These are phyloP conservation scores for Gorgonomyces haynaldii DNA, from an alignment of 192 early-diverging fungal species.

Conservation along the genomic window DNA sequence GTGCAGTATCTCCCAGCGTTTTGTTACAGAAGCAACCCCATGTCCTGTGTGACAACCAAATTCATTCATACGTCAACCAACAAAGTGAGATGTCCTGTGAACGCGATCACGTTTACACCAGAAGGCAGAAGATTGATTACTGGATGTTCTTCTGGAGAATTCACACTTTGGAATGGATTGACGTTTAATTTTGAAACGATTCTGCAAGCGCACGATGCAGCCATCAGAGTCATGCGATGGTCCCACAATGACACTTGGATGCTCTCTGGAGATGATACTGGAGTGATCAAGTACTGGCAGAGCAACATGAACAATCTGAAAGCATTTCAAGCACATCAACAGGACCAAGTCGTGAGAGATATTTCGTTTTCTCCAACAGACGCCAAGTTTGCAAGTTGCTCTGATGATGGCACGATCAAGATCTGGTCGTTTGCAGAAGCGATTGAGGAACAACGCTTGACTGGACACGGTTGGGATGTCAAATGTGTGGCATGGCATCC, in stretches of 20 bases:
- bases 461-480: constrained; percentile 94
- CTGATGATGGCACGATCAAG: constrained; percentile 90
- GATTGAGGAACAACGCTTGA: constrained; percentile 65
- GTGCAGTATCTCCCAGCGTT: constrained; percentile 50
- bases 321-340: constrained; percentile 74
- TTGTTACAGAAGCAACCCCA: constrained; percentile 28
- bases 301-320: constrained; percentile 91
- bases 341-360: constrained; percentile 83
- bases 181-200: constrained; percentile 98
- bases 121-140: constrained; percentile 90
- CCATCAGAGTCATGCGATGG: constrained; percentile 95
- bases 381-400: constrained; percentile 86
- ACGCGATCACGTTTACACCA: constrained; percentile 81
- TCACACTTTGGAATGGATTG: constrained; percentile 94
- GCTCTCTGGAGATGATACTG: constrained; percentile 82
- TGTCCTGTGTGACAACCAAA: constrained; percentile 66
- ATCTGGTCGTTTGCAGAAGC: constrained; percentile 90
- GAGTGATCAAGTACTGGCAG: constrained; percentile 96
- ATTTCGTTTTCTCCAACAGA: constrained; percentile 87
- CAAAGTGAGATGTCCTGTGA: constrained; percentile 81
- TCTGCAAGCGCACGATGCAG: constrained; percentile 87
- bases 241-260: constrained; percentile 92
- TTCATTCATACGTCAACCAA: constrained; percentile 90
- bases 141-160: constrained; percentile 85
- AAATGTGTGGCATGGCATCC: constrained; percentile 98